Conservation (phyloP, 371 early-diverging fungal species). For the Mucor plumbeus region DNA sequence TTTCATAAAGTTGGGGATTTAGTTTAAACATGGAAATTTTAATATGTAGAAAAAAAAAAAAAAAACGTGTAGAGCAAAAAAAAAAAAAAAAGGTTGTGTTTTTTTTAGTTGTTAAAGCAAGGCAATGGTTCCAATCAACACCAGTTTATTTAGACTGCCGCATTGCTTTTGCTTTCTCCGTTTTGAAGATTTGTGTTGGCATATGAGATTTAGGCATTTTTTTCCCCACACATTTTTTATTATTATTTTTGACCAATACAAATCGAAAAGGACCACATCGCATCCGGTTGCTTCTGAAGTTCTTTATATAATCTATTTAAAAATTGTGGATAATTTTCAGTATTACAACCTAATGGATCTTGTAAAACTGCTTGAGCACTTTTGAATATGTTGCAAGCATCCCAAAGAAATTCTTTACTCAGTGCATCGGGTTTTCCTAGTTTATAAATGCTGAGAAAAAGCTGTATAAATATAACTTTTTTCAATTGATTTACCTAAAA, state of each 20-base stretch:
- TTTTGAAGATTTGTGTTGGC: background rate
- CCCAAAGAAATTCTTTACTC: constrained; percentile 32
- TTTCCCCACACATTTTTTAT: constrained; percentile 3
- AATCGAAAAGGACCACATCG: constrained; percentile 29
- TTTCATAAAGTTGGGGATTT: constrained; percentile 67
- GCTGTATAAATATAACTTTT: too few species aligned
- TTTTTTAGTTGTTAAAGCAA: background rate
- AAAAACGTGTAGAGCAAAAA: constrained; percentile 6
- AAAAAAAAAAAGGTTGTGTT: constrained; percentile 7
- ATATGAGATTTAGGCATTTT: background rate
- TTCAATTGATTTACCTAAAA: constrained; percentile 11
- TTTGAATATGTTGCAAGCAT: constrained; percentile 22
- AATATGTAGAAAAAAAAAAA: constrained; percentile 4
- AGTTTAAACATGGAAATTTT: constrained; percentile 55
- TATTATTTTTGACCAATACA: constrained; percentile 27
- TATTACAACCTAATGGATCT: constrained; percentile 10
- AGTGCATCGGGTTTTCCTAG: constrained; percentile 24
- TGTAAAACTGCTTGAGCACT: constrained; percentile 15
- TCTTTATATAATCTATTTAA: constrained; percentile 22
- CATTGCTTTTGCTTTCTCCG: background rate
- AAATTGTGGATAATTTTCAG: constrained; percentile 17
- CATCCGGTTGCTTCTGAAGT: constrained; percentile 24
- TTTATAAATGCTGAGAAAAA: background rate
- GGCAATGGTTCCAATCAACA: background rate
- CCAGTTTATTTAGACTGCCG: background rate